Base-by-base conservation (phyloP, 2,329 filamentous ascomycete species). In the Cladophialophora carrionii region DNA sequence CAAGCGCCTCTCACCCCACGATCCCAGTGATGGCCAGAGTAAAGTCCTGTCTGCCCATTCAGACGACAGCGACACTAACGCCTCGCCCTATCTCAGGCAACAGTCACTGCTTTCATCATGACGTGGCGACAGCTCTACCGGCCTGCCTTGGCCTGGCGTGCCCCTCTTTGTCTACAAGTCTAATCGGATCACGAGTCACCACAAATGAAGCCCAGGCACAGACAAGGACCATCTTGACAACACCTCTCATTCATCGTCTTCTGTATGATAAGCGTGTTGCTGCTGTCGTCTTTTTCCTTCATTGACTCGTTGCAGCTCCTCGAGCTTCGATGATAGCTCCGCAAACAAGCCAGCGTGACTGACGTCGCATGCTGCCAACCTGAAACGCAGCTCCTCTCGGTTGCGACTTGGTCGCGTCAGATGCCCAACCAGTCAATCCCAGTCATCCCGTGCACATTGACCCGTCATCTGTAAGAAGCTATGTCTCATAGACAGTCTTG, bases 341-440 rank as follows among this genome's bases (percentile, higher is more conserved):
- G 52, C 48, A 37, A 17, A 29, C 48, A 32, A 56, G 58, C 55
- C 55, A 26, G 14, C 51, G n/a, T 58, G 34, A 46, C 57, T 60
- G 57, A 52, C 43, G 20, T 52, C 57, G 52, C 48, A 51, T 41
- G 29, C 51, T 22, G 56, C 43, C 26, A 55, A 60, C 54, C 41
- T 64, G 62, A 65, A 67, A 64, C 65, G 57, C 62, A 46, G 59
- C 59, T 56, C 62, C 26, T 59, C 48, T 57, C 57, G 46, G 31
- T 59, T 58, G 41, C 48, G 62, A 63, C 24, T 46, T n/a, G 56
- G 59, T 61, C 46, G 56, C 62, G 56, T 61, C 58, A 12, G 41
- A 49, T 20, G 29, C 20, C 59, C 62, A 57, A 55, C 63, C 53
- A 60, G 57, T 46, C 10, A 54, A 54, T 60, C 43, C 46, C 29